Evolutionary conservation across 2,329 filamentous ascomycete genomes (phyloP).

Genomic region (Colletotrichum spaethianum): DNA sequence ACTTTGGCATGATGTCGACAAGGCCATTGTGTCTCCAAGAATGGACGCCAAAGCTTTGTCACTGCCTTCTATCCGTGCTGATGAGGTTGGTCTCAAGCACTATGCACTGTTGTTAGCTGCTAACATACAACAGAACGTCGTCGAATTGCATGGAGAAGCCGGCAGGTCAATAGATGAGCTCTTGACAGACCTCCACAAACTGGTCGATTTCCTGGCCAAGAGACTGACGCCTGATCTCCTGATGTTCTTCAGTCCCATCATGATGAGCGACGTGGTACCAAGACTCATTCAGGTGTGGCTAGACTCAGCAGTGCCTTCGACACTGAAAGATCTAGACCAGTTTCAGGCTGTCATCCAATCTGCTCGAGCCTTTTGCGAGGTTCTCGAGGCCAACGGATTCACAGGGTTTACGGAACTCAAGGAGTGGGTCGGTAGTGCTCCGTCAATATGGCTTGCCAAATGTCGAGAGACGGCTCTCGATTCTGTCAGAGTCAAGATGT

Average conservation of each 20-base stretch:
- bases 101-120: slow-evolving; percentile 9
- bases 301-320: slow-evolving; percentile 80
- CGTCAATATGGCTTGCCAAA: slow-evolving; percentile 87
- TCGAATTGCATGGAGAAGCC: slow-evolving; percentile 60
- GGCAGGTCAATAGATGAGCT: slow-evolving; percentile 64
- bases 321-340: slow-evolving; percentile 76
- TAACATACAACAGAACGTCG: slow-evolving; percentile 54
- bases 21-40: slow-evolving; percentile 72
- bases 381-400: slow-evolving; percentile 75
- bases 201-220: slow-evolving; percentile 67
- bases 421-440: slow-evolving; percentile 86
- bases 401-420: slow-evolving; percentile 73
- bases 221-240: slow-evolving; percentile 69
- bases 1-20: slow-evolving; percentile 75
- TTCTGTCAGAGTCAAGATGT: slow-evolving; percentile 78
- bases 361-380: slow-evolving; percentile 74
- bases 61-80: slow-evolving; percentile 56
- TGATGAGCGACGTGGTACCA: slow-evolving; percentile 79
- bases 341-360: slow-evolving; percentile 81
- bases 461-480: slow-evolving; percentile 86
- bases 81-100: slow-evolving; percentile 26
- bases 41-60: slow-evolving; percentile 59
- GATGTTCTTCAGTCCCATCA: slow-evolving; percentile 73
- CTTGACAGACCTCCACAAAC: slow-evolving; percentile 66
- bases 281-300: slow-evolving; percentile 83